These are phyloP conservation scores for Scheffersomyces coipomensis DNA, from an alignment of 805 yeast species.

Conservation along the genomic window DNA sequence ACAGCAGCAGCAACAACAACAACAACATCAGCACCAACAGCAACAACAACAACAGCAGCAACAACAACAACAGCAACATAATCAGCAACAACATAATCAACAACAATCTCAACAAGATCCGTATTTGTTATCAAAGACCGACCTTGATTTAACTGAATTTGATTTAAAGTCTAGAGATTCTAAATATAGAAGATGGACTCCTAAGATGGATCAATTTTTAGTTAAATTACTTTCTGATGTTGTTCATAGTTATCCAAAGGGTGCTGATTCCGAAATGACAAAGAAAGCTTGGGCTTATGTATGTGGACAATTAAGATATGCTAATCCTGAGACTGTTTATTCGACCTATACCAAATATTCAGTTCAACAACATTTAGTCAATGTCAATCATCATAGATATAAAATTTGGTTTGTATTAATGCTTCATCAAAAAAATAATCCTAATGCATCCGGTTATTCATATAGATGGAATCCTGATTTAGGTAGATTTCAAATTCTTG, in stretches of 20 bases:
- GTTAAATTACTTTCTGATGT: slow-evolving; percentile 32
- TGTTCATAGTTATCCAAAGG: slow-evolving; percentile 32
- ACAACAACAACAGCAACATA: slow-evolving; percentile 1
- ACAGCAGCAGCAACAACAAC: slow-evolving; percentile 9
- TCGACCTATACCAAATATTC: slow-evolving; percentile 40
- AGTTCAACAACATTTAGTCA: slow-evolving; percentile 35
- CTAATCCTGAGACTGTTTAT: slow-evolving; percentile 40
- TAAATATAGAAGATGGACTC: slow-evolving; percentile 38
- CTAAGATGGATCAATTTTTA: slow-evolving; percentile 34
- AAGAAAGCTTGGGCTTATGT: slow-evolving; percentile 38
- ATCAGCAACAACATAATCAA: not conserved
- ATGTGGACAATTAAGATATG: slow-evolving; percentile 30
- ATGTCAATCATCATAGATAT: slow-evolving; percentile 35
- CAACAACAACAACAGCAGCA: slow-evolving; percentile 5
- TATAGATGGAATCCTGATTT: slow-evolving; percentile 35
- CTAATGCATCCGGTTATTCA: slow-evolving; percentile 19
- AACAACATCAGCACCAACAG: slow-evolving; percentile 13
- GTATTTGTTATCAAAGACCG: not conserved
- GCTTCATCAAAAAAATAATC: slow-evolving; percentile 24
- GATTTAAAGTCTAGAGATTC: slow-evolving; percentile 34
- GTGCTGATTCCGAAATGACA: slow-evolving; percentile 29
- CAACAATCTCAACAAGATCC: not conserved
- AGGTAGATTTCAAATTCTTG: slow-evolving; percentile 33
- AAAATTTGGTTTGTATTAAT: slow-evolving; percentile 33
- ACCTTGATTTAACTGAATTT: slow-evolving; percentile 21